Evolutionary conservation across 73 alveolate species (phyloP).

Genomic region (Symbiodinium natans): DNA sequence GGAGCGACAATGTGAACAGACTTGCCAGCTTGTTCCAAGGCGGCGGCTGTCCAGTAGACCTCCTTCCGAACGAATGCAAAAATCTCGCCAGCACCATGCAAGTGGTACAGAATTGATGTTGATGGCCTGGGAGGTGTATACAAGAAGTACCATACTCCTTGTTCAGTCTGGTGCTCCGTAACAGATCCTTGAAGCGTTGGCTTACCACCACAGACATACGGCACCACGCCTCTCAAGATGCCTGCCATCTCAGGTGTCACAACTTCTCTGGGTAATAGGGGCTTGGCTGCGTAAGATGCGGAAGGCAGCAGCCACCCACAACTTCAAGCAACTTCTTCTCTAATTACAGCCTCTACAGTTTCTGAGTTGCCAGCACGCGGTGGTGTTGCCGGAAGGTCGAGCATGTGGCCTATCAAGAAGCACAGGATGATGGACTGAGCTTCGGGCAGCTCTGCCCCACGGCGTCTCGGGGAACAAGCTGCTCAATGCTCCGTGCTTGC

Average conservation of each 20-base stretch:
- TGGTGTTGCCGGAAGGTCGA: not conserved
- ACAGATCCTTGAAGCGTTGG: not conserved
- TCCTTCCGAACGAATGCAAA: not conserved
- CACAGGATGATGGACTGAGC: too few species aligned
- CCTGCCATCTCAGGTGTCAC: not conserved
- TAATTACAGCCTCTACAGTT: not conserved
- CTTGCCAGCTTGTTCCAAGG: constrained; percentile 7
- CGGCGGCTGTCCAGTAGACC: constrained; percentile 27
- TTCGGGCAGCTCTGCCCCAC: too few species aligned
- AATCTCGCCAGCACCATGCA: not conserved
- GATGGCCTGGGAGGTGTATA: not conserved
- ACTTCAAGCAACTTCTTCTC: too few species aligned
- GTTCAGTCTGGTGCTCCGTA: not conserved
- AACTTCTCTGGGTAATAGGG: too few species aligned
- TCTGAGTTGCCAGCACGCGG: not conserved
- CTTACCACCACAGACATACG: not conserved
- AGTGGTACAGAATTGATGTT: not conserved
- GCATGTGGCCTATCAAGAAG: not conserved
- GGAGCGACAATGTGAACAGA: not conserved
- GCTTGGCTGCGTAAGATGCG: too few species aligned
- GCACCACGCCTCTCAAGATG: not conserved
- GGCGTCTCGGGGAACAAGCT: too few species aligned
- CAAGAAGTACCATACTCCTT: not conserved
- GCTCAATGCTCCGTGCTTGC: too few species aligned
- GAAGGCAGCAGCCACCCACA: too few species aligned